Evolutionary conservation across 2,329 filamentous ascomycete species (phyloP), one percentile per base, ranked within the genome.

Genomic region (Aspergillus oerlinghausenensis): DNA sequence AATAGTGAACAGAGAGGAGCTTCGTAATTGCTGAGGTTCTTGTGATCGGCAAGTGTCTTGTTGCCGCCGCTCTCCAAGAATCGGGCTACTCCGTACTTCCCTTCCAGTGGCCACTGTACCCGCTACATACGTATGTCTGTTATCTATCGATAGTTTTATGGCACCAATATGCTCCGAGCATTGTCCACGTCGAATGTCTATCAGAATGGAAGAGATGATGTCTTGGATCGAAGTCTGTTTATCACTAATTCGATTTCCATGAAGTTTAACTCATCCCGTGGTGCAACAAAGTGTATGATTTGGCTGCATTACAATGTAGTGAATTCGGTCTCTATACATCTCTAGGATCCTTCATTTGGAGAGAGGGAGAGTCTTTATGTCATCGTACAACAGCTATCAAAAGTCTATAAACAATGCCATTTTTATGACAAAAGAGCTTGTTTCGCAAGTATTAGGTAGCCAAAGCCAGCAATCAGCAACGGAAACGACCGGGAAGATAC

Each of bases 371-470:
- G 14, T 47, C 43, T 11, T 26, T 25, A 4, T 1, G 23, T 47
- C 23, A 47, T 47, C 11, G 10, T 50, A 17, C 14, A 50, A 38
- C 5, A 19, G 29, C 28, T 38, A 55, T 55, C 56, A 52, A 43
- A 54, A 45, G 45, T 53, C 45, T 54, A 43, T 49, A 25, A 49
- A 50, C 53, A 59, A 48, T 21, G 32, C 23, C 28, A 47, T 43
- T 4, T 4, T 17, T 23, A 47, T 47, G 43, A 9, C 43, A 47
- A 47, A 47, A 47, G 21, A n/a, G 21, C 43, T 47, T 26, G 43
- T 45, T 19, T 45, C 42, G 42, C 17, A 43, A 21, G 40, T 23
- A 45, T 19, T 45, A 38, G 19, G 8, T 45, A 10, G 42, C 42
- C 10, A 14, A 14, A 45, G 42, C 42, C 19, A 47, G 21, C n/a